phyloP scores from a whole-genome alignment of 768 basidiomycete species.

The Russula sp. region DNA sequence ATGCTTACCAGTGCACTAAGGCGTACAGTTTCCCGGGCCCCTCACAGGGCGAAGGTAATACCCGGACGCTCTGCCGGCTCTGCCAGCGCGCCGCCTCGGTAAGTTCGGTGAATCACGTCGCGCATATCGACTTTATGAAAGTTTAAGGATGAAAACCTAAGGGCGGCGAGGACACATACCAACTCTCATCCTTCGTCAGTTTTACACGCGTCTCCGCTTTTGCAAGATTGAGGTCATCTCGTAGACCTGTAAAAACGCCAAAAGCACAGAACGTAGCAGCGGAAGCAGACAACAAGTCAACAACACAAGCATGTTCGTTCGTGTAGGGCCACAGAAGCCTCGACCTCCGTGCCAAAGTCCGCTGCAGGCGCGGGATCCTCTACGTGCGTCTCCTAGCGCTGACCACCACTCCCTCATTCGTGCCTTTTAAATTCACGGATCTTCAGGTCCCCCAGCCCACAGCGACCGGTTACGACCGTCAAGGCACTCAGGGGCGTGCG shows the following conservation, averaged over 20 bases:
- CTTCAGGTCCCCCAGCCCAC: not conserved
- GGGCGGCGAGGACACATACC: not conserved
- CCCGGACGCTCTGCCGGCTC: not conserved
- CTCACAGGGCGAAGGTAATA: not conserved
- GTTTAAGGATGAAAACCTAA: not conserved
- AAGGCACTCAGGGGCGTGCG: constrained; percentile 12
- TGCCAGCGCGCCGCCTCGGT: not conserved
- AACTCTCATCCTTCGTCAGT: not conserved
- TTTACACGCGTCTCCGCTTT: not conserved
- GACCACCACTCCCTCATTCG: not conserved
- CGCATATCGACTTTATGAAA: not conserved
- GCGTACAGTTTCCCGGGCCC: constrained; percentile 1
- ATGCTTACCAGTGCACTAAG: constrained; percentile 8
- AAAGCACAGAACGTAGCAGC: not conserved
- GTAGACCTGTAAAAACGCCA: not conserved
- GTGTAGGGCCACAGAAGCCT: not conserved
- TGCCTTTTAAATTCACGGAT: not conserved
- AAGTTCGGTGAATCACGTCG: constrained; percentile 1
- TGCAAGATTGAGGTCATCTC: not conserved
- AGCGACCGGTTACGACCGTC: not conserved
- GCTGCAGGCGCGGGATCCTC: not conserved
- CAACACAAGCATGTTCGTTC: not conserved
- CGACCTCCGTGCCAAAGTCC: not conserved
- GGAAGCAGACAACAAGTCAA: not conserved
- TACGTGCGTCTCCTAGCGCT: not conserved